Conservation (phyloP, 1,284 basidiomycete species). For the Rhodotorula mucilaginosa region DNA sequence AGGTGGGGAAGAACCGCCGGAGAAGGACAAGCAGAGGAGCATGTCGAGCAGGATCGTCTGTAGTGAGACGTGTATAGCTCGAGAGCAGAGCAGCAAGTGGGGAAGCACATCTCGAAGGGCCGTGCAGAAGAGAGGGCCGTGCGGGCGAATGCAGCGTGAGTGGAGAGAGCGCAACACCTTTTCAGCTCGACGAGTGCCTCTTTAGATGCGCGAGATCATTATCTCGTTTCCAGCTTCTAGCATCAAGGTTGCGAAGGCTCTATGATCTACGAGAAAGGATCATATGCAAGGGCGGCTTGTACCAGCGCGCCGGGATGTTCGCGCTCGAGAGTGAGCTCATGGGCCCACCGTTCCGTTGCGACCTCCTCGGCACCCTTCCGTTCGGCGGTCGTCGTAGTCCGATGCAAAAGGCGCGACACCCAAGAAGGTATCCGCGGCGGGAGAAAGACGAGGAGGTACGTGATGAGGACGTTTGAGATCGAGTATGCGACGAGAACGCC, state of each 20-base stretch:
- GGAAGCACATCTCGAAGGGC: not conserved
- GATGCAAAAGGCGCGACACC: not conserved
- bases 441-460: slow-evolving; percentile 33
- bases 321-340: slow-evolving; percentile 10
- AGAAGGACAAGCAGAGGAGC: too few species aligned
- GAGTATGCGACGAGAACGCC: slow-evolving; percentile 32
- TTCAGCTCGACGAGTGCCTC: not conserved
- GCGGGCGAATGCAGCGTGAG: too few species aligned
- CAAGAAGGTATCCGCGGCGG: slow-evolving; percentile 17
- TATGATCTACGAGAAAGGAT: slow-evolving; percentile 7
- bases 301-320: not conserved
- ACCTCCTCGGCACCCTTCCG: slow-evolving; percentile 22
- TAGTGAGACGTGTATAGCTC: too few species aligned
- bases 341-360: slow-evolving; percentile 27
- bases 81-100: not conserved
- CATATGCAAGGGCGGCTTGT: not conserved
- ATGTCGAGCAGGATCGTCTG: too few species aligned
- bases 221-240: not conserved
- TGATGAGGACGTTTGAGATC: slow-evolving; percentile 27
- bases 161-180: too few species aligned
- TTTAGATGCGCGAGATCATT: not conserved
- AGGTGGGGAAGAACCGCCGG: too few species aligned
- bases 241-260: too few species aligned
- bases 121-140: not conserved
- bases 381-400: not conserved